These are phyloP conservation scores for Apiospora kogelbergensis DNA, from an alignment of 2,329 filamentous ascomycete genomes.

Conservation along the genomic window DNA sequence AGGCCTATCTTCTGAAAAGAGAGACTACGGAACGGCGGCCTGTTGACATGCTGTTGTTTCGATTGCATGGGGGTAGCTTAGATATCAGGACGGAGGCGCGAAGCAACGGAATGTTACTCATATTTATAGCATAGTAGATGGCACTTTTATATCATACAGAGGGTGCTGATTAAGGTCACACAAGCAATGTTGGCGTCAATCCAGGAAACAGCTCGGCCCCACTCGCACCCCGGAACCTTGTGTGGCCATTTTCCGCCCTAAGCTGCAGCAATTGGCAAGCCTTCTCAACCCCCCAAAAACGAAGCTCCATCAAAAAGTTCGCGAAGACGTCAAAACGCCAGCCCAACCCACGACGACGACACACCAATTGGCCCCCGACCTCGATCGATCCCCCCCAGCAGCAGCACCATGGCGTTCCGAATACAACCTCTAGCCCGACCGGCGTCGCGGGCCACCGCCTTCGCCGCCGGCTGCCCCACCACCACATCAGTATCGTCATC, in stretches of 20 bases:
- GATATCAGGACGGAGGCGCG: no score
- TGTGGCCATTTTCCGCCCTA: neutral
- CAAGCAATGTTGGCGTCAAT: no score
- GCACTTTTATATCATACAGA: no score
- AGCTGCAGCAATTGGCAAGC: neutral
- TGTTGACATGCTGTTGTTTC: no score
- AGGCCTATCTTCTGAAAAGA: no score
- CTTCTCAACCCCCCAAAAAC: neutral
- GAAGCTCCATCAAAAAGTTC: constrained; percentile 6
- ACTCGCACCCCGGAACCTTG: neutral
- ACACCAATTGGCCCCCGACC: neutral
- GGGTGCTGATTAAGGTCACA: no score
- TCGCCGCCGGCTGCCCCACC: neutral
- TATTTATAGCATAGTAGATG: no score
- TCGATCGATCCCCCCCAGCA: neutral
- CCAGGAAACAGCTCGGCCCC: neutral
- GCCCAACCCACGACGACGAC: neutral
- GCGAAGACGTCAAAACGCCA: neutral
- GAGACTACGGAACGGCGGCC: no score
- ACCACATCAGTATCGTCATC: neutral
- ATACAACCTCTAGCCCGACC: constrained; percentile 8
- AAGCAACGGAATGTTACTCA: no score
- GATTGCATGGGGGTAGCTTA: no score
- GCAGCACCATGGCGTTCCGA: constrained; percentile 6
- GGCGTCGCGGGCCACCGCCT: neutral